These are phyloP conservation scores for Darksidea phi DNA, from an alignment of 495 filamentous ascomycete species.

Conservation along the genomic window DNA sequence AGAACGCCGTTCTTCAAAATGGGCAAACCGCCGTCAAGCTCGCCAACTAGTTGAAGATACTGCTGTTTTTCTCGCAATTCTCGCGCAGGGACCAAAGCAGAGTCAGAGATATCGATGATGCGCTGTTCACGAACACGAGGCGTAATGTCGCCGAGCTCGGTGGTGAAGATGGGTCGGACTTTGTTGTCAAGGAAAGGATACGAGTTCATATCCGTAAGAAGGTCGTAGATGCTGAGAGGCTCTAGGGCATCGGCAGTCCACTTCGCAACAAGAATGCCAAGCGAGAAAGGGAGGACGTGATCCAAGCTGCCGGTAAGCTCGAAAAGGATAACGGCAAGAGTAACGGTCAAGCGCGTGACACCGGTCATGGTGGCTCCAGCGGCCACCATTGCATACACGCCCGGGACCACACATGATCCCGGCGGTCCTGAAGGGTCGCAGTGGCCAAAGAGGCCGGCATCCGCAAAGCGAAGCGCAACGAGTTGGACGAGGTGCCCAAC, in stretches of 20 bases:
- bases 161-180: slow-evolving; percentile 81
- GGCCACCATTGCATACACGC: slow-evolving; percentile 92
- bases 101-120: slow-evolving; percentile 82
- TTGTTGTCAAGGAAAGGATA: slow-evolving; percentile 97
- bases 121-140: slow-evolving; percentile 68
- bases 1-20: slow-evolving; percentile 78
- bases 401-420: slow-evolving; percentile 86
- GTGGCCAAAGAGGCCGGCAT: slow-evolving; percentile 66
- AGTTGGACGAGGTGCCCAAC: slow-evolving; percentile 88
- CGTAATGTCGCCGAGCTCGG: slow-evolving; percentile 81
- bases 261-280: slow-evolving; percentile 89
- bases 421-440: slow-evolving; percentile 69
- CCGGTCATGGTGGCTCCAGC: slow-evolving; percentile 98
- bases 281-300: slow-evolving; percentile 91
- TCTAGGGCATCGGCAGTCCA: slow-evolving; percentile 98
- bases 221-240: slow-evolving; percentile 91
- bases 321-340: slow-evolving; percentile 91
- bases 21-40: slow-evolving; percentile 88
- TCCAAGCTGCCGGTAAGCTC: slow-evolving; percentile 92
- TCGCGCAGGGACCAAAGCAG: slow-evolving; percentile 70
- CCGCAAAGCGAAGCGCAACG: slow-evolving; percentile 68
- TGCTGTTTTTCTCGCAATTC: slow-evolving; percentile 78
- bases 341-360: slow-evolving; percentile 90
- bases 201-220: slow-evolving; percentile 93
- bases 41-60: slow-evolving; percentile 75